These are phyloP conservation scores for Calocybe indica DNA, from an alignment of 768 basidiomycete genomes.

Conservation along the genomic window DNA sequence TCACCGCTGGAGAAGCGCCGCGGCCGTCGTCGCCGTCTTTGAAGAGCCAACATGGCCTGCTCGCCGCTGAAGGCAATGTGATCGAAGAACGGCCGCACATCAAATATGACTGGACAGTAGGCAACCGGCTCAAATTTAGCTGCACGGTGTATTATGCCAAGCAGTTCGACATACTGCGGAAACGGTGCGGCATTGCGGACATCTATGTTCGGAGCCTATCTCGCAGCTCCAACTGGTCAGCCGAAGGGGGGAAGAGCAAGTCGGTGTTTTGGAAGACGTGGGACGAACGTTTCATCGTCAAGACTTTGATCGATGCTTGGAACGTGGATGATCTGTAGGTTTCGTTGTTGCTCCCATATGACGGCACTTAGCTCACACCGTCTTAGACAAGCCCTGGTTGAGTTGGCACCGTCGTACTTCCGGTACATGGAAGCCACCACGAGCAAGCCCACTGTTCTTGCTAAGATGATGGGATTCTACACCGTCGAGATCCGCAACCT, in stretches of 20 bases:
- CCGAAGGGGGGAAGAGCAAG: conserved; percentile 77
- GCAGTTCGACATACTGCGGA: conserved; percentile 66
- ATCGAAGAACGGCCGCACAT: conserved; percentile 77
- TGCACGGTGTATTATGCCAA: conserved; percentile 82
- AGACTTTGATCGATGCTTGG: conserved; percentile 83
- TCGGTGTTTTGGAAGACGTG: conserved; percentile 79
- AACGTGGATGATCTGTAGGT: conserved; percentile 80
- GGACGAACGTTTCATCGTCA: conserved; percentile 77
- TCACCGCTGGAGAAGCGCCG: conserved; percentile 29
- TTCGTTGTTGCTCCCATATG: conserved; percentile 1
- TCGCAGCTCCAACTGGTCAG: conserved; percentile 59
- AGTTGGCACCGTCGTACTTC: conserved; percentile 76
- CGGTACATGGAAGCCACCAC: conserved; percentile 69
- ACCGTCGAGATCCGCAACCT: conserved; percentile 72
- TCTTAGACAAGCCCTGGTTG: conserved; percentile 68
- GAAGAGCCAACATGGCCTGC: conserved; percentile 45
- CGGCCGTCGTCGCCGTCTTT: conserved; percentile 26
- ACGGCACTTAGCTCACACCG: conserved; percentile 1
- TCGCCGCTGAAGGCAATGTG: conserved; percentile 30
- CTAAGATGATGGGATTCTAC: conserved; percentile 80
- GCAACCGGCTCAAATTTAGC: conserved; percentile 67
- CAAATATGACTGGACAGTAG: conserved; percentile 77
- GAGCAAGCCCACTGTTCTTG: conserved; percentile 60
- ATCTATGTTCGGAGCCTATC: conserved; percentile 56
- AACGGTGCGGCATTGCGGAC: conserved; percentile 62